Conservation (phyloP, 2,329 filamentous ascomycete genomes). For the Metarhizium anisopliae region DNA sequence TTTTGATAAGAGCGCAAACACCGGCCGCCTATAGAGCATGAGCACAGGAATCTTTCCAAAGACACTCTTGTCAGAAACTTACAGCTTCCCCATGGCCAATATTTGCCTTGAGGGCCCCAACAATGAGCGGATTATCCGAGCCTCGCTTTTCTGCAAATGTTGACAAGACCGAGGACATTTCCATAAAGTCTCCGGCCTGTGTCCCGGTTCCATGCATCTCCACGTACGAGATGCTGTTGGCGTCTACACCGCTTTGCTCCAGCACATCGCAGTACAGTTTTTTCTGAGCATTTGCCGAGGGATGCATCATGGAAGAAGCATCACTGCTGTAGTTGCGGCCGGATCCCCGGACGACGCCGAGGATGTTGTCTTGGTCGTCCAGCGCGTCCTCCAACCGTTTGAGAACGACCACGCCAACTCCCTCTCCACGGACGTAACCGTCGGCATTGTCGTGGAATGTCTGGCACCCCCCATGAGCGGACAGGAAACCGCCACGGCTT, state of each 20-base stretch:
- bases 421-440: conserved; percentile 75
- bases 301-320: conserved; percentile 73
- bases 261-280: conserved; percentile 61
- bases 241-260: conserved; percentile 62
- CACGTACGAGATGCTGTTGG: conserved; percentile 68
- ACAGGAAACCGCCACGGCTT: conserved; percentile 29
- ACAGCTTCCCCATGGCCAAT: conserved; percentile 47
- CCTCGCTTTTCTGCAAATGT: conserved; percentile 17
- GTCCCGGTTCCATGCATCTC: conserved; percentile 88
- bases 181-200: conserved; percentile 71
- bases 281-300: conserved; percentile 66
- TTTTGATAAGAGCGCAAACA: conserved; percentile 21
- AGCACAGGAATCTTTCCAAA: neutral
- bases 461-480: neutral
- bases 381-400: conserved; percentile 71
- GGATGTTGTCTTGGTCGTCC: conserved; percentile 63
- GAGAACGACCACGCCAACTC: conserved; percentile 63
- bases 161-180: conserved; percentile 62
- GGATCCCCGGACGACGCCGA: conserved; percentile 64
- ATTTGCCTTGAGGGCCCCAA: conserved; percentile 47
- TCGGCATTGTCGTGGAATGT: conserved; percentile 41
- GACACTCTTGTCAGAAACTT: neutral
- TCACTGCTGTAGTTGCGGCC: conserved; percentile 76
- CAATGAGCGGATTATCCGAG: neutral
- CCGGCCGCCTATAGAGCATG: conserved; percentile 12